Conservation (phyloP, 2,329 filamentous ascomycete genomes). For the Pestalotiopsis fici region DNA sequence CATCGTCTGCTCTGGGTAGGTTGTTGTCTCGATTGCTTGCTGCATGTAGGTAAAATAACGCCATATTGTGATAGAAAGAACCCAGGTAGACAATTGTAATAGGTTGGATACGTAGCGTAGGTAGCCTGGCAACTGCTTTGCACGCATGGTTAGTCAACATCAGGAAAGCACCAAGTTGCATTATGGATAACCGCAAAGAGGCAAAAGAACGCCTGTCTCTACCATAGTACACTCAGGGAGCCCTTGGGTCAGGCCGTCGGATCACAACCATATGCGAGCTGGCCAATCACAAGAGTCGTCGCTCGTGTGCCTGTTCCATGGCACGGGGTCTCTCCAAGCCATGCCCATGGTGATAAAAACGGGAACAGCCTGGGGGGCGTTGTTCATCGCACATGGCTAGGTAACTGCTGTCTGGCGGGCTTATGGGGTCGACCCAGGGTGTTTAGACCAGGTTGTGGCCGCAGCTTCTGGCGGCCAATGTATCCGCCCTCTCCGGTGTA, state of each 20-base stretch:
- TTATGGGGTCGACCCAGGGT: not conserved
- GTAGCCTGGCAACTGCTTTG: not conserved
- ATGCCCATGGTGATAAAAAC: not conserved
- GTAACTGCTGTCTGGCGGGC: not conserved
- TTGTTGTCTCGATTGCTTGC: not conserved
- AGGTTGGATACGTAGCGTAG: no score
- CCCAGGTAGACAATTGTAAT: no score
- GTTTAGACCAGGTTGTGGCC: not conserved
- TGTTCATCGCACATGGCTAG: not conserved
- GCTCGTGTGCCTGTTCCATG: slow-evolving; percentile 7
- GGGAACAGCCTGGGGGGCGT: not conserved
- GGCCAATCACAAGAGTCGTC: not conserved
- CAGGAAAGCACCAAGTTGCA: not conserved
- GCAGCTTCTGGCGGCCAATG: not conserved
- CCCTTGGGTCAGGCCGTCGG: not conserved
- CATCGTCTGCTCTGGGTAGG: not conserved
- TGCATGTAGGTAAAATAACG: not conserved
- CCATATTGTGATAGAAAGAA: not conserved
- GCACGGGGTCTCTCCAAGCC: slow-evolving; percentile 2
- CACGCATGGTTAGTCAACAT: not conserved
- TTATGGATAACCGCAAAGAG: not conserved
- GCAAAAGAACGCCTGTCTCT: not conserved
- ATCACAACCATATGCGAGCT: not conserved
- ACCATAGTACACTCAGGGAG: not conserved
- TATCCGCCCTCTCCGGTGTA: not conserved